A percentile compares a stretch with the other conserved stretches of the same genome.
These are phyloP conservation scores for Ulota crispa DNA, from an alignment of 225 moss, liverwort and hornwort species.

Conservation along the genomic window DNA sequence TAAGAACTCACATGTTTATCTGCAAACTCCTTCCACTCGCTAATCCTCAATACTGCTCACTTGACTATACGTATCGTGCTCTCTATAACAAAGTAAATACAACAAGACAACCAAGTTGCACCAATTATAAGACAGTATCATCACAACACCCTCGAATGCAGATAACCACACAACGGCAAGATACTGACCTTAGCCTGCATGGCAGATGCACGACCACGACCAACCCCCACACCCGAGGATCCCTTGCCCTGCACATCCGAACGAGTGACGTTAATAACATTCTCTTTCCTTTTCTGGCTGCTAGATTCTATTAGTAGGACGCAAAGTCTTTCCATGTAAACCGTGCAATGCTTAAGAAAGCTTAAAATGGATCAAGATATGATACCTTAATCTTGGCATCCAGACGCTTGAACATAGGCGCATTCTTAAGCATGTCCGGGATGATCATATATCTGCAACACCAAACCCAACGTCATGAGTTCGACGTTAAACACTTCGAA, in stretches of 20 bases:
- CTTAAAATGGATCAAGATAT: background rate
- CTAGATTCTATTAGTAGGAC: background rate
- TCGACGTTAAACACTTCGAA: constrained; percentile 14
- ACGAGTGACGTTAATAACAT: background rate
- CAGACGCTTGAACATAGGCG: constrained; percentile 68
- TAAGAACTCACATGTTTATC: constrained; percentile 8
- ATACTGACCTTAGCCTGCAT: constrained; percentile 39
- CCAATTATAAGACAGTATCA: background rate
- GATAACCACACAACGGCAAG: background rate
- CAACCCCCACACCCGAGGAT: constrained; percentile 60
- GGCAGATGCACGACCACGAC: constrained; percentile 47
- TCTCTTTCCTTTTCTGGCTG: background rate
- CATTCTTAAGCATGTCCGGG: constrained; percentile 74
- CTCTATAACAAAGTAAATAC: background rate
- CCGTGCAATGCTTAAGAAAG: background rate
- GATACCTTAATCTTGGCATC: constrained; percentile 70
- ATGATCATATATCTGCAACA: constrained; percentile 66
- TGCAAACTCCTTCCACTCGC: background rate
- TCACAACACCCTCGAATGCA: background rate
- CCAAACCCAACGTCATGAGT: constrained; percentile 10
- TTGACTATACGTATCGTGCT: background rate
- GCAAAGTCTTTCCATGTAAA: background rate
- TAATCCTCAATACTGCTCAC: background rate
- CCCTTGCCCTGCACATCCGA: constrained; percentile 56
- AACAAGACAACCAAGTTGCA: background rate